Conservation (phyloP, 805 yeast species). For the Sungouiella thailandica region DNA sequence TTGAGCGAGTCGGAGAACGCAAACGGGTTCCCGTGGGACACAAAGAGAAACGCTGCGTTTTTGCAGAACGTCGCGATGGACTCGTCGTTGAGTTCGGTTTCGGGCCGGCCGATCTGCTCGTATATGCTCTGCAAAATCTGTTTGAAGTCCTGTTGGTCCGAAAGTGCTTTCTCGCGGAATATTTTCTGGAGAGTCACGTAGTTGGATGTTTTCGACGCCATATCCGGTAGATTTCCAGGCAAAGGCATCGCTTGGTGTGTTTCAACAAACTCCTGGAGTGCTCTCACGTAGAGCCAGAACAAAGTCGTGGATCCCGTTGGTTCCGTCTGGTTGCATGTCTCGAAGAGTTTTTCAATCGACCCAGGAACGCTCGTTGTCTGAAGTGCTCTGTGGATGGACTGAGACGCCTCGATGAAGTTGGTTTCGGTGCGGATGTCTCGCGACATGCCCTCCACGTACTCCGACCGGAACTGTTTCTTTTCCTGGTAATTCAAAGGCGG, state of each 20-base stretch:
- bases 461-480: constrained; percentile 34
- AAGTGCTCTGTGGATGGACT: constrained; percentile 31
- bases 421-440: constrained; percentile 49
- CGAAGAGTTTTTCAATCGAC: constrained; percentile 19
- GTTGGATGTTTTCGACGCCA: constrained; percentile 69
- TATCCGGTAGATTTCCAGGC: constrained; percentile 77
- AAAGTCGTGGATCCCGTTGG: constrained; percentile 15
- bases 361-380: constrained; percentile 33
- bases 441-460: constrained; percentile 31
- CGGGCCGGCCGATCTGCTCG: constrained; percentile 21
- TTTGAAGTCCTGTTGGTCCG: constrained; percentile 43
- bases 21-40: constrained; percentile 36
- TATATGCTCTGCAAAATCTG: constrained; percentile 25
- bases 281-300: constrained; percentile 62
- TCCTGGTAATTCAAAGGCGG: constrained; percentile 37
- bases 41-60: constrained; percentile 50
- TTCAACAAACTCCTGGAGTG: constrained; percentile 47
- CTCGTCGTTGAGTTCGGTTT: constrained; percentile 26
- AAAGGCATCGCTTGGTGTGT: constrained; percentile 52
- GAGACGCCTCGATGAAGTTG: constrained; percentile 36
- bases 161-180: constrained; percentile 50
- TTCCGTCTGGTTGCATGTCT: background rate
- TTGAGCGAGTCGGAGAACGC: constrained; percentile 2
- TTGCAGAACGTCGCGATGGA: constrained; percentile 52
- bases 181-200: constrained; percentile 56